A percentile compares a stretch with the other conserved stretches of the same genome.
These are phyloP conservation scores for Nothomitra cinnamomea DNA, from an alignment of 2,329 filamentous ascomycete species.

Conservation along the genomic window DNA sequence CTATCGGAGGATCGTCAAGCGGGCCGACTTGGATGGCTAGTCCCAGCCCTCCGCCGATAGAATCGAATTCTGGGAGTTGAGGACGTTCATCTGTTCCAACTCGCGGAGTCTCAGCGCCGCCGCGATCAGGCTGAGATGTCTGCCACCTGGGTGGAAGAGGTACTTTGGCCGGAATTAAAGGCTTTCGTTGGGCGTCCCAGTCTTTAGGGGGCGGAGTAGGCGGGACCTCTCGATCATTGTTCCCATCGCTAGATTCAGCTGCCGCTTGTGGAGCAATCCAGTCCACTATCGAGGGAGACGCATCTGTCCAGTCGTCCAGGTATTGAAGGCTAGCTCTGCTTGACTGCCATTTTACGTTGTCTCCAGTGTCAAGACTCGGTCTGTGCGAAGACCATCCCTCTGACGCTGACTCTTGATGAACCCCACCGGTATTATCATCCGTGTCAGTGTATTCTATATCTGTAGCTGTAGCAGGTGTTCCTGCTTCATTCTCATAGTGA, in stretches of 20 bases:
- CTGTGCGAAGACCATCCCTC: slow-evolving; percentile 5
- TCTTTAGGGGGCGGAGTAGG: slow-evolving; percentile 27
- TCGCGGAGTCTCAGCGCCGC: slow-evolving; percentile 2
- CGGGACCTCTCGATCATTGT: neutral
- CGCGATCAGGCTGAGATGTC: neutral
- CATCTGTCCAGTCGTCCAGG: slow-evolving; percentile 30
- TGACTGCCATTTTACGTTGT: neutral
- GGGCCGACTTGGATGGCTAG: slow-evolving; percentile 26
- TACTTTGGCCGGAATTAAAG: slow-evolving; percentile 3
- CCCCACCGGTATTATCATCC: neutral
- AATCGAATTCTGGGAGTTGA: slow-evolving; percentile 10
- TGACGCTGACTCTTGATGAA: neutral
- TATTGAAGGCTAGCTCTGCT: slow-evolving; percentile 25
- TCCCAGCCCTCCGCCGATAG: slow-evolving; percentile 24
- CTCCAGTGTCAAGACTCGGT: slow-evolving; percentile 9
- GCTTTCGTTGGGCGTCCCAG: slow-evolving; percentile 16
- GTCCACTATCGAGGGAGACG: slow-evolving; percentile 31
- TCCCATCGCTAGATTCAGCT: neutral
- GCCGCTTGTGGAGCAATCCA: slow-evolving; percentile 28
- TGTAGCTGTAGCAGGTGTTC: neutral
- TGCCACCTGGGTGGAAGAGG: neutral
- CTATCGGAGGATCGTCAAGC: slow-evolving; percentile 16
- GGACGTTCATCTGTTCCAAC: slow-evolving; percentile 3
- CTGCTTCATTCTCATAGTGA: neutral
- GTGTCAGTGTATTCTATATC: slow-evolving; percentile 4